Conservation (phyloP, 192 early-diverging fungal genomes). For the Gigaspora rosea region DNA sequence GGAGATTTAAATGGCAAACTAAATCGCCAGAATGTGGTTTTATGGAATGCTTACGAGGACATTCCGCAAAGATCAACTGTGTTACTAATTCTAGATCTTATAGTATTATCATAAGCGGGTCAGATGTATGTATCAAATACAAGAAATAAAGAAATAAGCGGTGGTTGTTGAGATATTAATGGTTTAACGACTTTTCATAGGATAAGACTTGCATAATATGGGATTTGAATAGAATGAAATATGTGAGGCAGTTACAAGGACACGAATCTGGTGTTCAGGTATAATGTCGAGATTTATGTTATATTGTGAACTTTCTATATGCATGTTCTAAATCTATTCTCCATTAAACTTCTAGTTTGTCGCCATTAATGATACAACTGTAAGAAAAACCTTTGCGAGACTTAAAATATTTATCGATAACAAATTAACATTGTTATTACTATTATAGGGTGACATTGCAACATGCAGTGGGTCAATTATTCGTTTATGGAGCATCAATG, state of each 20-base stretch:
- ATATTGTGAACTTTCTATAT: neutral
- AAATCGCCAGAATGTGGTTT: slow-evolving; percentile 52
- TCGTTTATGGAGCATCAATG: slow-evolving; percentile 65
- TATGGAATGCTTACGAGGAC: slow-evolving; percentile 59
- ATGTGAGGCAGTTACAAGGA: slow-evolving; percentile 56
- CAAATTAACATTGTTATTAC: neutral
- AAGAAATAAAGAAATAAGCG: neutral
- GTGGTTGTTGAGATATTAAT: neutral
- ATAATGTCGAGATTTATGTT: neutral
- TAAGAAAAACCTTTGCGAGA: slow-evolving; percentile 30
- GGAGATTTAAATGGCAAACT: slow-evolving; percentile 50
- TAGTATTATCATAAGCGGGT: slow-evolving; percentile 61
- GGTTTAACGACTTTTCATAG: slow-evolving; percentile 34
- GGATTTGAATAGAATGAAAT: slow-evolving; percentile 66
- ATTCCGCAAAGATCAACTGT: slow-evolving; percentile 53
- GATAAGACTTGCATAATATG: slow-evolving; percentile 65
- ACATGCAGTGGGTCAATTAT: slow-evolving; percentile 60
- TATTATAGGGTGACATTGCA: slow-evolving; percentile 59
- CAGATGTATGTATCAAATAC: slow-evolving; percentile 40
- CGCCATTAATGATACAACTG: slow-evolving; percentile 61
- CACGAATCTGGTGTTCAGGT: slow-evolving; percentile 55
- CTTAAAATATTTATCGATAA: neutral
- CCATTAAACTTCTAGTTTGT: slow-evolving; percentile 34
- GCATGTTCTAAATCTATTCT: neutral
- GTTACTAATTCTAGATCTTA: slow-evolving; percentile 57